A percentile compares a stretch with the other conserved stretches of the same genome.
Evolutionary conservation across 1,284 basidiomycete species (phyloP).

Genomic region (Malassezia yamatoensis): DNA sequence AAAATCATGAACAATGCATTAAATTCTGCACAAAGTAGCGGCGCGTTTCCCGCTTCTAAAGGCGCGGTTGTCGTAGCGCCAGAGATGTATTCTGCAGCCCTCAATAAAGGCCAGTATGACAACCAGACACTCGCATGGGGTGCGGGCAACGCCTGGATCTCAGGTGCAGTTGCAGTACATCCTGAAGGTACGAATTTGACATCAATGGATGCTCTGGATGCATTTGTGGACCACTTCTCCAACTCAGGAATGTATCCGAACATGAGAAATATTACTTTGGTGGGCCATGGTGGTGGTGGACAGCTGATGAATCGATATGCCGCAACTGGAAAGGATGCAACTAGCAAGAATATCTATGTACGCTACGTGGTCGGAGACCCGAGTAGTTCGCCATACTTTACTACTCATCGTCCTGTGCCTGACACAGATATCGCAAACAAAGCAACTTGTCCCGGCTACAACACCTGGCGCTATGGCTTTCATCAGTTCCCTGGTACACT

Average conservation of each 20-base stretch:
- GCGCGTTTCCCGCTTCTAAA: slow-evolving; percentile 17
- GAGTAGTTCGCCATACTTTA: slow-evolving; percentile 34
- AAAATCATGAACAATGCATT: slow-evolving; percentile 31
- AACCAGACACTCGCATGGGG: slow-evolving; percentile 32
- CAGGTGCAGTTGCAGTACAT: slow-evolving; percentile 35
- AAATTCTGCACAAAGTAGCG: slow-evolving; percentile 20
- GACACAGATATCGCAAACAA: slow-evolving; percentile 24
- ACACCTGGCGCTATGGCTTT: slow-evolving; percentile 46
- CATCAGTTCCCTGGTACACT: slow-evolving; percentile 26
- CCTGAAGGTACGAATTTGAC: slow-evolving; percentile 26
- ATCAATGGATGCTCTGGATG: slow-evolving; percentile 39
- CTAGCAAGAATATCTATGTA: slow-evolving; percentile 18
- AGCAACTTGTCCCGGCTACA: slow-evolving; percentile 26
- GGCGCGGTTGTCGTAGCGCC: slow-evolving; percentile 38
- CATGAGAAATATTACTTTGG: slow-evolving; percentile 36
- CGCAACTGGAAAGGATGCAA: slow-evolving; percentile 28
- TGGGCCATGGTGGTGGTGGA: slow-evolving; percentile 46
- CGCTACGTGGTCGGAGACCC: slow-evolving; percentile 43
- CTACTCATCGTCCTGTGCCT: slow-evolving; percentile 30
- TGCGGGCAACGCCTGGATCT: slow-evolving; percentile 42
- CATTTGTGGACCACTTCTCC: slow-evolving; percentile 30
- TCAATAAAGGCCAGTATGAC: slow-evolving; percentile 35
- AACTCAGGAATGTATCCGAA: slow-evolving; percentile 26
- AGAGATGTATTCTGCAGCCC: slow-evolving; percentile 29
- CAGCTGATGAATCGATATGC: slow-evolving; percentile 42